A percentile compares a stretch with the other conserved stretches of the same genome.
phyloP scores from a whole-genome alignment of 441 rosid genomes.

The Bruguiera hainesii region DNA sequence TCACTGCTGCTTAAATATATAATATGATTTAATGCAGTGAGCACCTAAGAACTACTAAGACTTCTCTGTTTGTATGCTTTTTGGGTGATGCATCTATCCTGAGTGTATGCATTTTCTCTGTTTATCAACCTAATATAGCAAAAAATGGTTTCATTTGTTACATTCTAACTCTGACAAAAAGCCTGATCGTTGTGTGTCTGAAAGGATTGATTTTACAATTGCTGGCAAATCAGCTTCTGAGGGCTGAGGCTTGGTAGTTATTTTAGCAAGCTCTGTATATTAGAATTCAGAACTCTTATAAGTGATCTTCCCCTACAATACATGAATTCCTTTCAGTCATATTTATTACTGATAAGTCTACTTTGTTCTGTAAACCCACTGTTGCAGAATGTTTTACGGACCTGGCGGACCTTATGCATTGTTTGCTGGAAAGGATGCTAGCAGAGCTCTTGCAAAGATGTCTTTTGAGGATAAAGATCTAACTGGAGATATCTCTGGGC shows the following conservation, averaged over 20 bases:
- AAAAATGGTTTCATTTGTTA: too few species aligned
- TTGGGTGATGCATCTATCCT: too few species aligned
- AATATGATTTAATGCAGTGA: too few species aligned
- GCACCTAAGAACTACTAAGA: too few species aligned
- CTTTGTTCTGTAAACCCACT: too few species aligned
- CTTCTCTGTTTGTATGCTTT: too few species aligned
- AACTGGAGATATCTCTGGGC: constrained; percentile 78
- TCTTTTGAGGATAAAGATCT: constrained; percentile 82
- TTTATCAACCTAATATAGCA: too few species aligned
- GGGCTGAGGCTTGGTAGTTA: not conserved
- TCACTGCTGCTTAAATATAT: too few species aligned
- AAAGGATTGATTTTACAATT: too few species aligned
- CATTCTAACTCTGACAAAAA: not conserved
- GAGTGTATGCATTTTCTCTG: too few species aligned
- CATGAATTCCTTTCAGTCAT: not conserved
- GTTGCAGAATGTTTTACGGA: constrained; percentile 90
- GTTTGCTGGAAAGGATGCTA: constrained; percentile 89
- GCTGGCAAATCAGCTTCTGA: not conserved
- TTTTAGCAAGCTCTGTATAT: not conserved
- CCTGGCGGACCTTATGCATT: constrained; percentile 96
- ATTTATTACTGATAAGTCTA: too few species aligned
- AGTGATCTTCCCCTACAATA: not conserved
- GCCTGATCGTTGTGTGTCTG: too few species aligned
- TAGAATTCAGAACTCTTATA: not conserved
- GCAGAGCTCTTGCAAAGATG: constrained; percentile 92